Evolutionary conservation across 345 rosid species (phyloP), one percentile per base, ranked within the genome.

Genomic region (Stellera chamaejasme): DNA sequence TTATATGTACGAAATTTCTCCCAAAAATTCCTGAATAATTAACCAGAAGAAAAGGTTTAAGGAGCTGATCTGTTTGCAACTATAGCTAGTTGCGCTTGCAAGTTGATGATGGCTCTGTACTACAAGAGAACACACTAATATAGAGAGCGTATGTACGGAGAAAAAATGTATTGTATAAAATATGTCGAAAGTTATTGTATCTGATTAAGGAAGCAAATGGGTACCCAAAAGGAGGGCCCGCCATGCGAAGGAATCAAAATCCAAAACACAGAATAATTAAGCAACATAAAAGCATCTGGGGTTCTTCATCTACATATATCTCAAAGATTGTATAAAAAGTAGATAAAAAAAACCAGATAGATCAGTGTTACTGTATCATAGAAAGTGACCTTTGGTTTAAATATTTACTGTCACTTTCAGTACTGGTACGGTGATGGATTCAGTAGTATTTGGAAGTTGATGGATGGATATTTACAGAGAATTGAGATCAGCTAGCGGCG

Each of bases 201-300:
- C 49, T 41, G 56, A 53, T 39, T 54, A 64, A 75, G 81, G 75
- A 71, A 73, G 71, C 73, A 66, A 65, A 26, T 50, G 19, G 56
- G 25, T 32, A 65, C 16, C 53, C 36, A 41, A 63, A 72, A 58
- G 57, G 85, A 5, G 7, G 7, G 68, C 65, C 77, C 69, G 57
- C 68, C 65, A 50, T 62, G 28, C 60, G 28, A 52, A 71, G 62
- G 28, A 52, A 71, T 67, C 66, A 66, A 63, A 60, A 51, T 52
- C 60, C 42, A 62, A 19, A 53, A 11, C 66, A 53, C 56, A 52
- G 66, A 78, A 19, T 19, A 19, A 19, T 19, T 19, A 19, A 74
- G 72, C 81, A 79, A 77, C 84, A 71, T 50, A 77, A 73, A 73
- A 73, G 64, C 69, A 79, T 79, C 79, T 75, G 77, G 27, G 27